Evolutionary conservation across 2,329 filamentous ascomycete species (phyloP).

Genomic region (Fusarium sp.): DNA sequence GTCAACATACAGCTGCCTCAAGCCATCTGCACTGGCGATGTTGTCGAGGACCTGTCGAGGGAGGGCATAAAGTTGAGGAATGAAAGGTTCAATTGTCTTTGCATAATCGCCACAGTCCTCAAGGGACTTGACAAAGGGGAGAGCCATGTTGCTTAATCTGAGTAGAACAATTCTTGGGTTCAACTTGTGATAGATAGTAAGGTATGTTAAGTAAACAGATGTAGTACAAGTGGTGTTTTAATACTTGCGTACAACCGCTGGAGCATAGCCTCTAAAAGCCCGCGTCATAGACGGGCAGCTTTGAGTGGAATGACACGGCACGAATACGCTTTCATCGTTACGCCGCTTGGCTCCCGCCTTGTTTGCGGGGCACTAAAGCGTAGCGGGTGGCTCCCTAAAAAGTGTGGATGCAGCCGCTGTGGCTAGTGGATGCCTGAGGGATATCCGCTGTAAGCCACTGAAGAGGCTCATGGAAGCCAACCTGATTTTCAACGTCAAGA

Average conservation of each 20-base stretch:
- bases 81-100: conserved; percentile 80
- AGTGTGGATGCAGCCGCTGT: conserved; percentile 44
- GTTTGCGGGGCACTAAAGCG: conserved; percentile 22
- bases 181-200: not conserved
- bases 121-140: conserved; percentile 78
- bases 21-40: conserved; percentile 69
- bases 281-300: conserved; percentile 39
- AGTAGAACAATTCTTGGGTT: conserved; percentile 23
- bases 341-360: conserved; percentile 10
- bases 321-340: not conserved
- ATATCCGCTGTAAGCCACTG: conserved; percentile 34
- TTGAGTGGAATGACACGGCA: conserved; percentile 24
- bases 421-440: conserved; percentile 33
- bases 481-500: conserved; percentile 31
- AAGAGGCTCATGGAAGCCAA: conserved; percentile 11
- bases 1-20: conserved; percentile 80
- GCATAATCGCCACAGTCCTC: conserved; percentile 82
- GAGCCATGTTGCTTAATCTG: conserved; percentile 66
- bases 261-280: conserved; percentile 10
- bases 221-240: conserved; percentile 28
- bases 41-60: conserved; percentile 74
- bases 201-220: no score
- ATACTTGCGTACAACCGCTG: conserved; percentile 1
- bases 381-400: conserved; percentile 20
- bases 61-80: conserved; percentile 77